A percentile compares a stretch with the other conserved stretches of the same genome.
These are phyloP conservation scores for Exophiala bonariae DNA, from an alignment of 2,329 filamentous ascomycete species.

Conservation along the genomic window DNA sequence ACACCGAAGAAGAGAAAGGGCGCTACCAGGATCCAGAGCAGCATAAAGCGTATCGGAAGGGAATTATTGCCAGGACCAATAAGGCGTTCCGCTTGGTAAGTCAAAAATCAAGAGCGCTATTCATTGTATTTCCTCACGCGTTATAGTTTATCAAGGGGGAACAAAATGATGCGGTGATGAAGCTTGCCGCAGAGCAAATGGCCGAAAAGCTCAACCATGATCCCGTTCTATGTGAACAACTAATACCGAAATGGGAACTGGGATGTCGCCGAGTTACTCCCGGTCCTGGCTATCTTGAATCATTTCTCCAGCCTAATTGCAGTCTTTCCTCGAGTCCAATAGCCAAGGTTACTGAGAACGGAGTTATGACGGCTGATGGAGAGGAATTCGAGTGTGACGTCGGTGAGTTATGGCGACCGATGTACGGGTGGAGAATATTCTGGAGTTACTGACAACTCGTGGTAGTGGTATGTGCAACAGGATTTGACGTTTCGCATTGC, in stretches of 20 bases:
- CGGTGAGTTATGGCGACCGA: not conserved
- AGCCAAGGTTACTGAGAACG: conserved; percentile 34
- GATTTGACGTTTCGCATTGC: conserved; percentile 18
- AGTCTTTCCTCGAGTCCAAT: conserved; percentile 39
- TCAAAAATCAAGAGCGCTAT: not conserved
- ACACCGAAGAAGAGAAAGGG: conserved; percentile 18
- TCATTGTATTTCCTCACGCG: not conserved
- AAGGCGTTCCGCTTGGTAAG: conserved; percentile 32
- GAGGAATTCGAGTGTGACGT: conserved; percentile 30
- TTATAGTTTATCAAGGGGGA: conserved; percentile 6
- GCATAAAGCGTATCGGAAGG: conserved; percentile 26
- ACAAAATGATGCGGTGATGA: conserved; percentile 5
- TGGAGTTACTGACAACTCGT: not conserved
- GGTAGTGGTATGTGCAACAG: conserved; percentile 25
- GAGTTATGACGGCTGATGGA: conserved; percentile 30
- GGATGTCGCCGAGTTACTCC: conserved; percentile 18
- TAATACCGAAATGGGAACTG: conserved; percentile 32
- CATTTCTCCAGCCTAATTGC: conserved; percentile 30
- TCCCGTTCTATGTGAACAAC: conserved; percentile 26
- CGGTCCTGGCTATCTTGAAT: conserved; percentile 33
- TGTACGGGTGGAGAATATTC: not conserved
- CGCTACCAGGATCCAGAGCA: conserved; percentile 13
- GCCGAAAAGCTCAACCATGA: conserved; percentile 17
- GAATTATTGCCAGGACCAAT: conserved; percentile 31
- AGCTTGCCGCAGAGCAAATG: conserved; percentile 11